Conservation (phyloP, 2,329 filamentous ascomycete genomes). For the Penicillium polonicum region DNA sequence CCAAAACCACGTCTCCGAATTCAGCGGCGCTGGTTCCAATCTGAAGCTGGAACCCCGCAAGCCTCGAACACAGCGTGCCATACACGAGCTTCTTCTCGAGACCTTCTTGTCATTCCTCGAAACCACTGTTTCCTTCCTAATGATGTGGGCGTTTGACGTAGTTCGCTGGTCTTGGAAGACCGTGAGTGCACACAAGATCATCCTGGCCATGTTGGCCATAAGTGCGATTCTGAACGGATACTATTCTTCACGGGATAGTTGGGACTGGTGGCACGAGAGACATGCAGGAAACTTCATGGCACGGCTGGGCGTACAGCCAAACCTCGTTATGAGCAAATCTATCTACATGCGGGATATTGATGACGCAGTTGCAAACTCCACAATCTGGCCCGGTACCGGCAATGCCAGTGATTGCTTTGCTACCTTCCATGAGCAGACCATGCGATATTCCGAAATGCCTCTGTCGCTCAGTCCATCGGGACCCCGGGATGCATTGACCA, state of each 20-base stretch:
- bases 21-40: slow-evolving; percentile 34
- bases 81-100: slow-evolving; percentile 71
- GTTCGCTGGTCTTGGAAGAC: slow-evolving; percentile 67
- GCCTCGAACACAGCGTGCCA: slow-evolving; percentile 58
- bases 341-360: slow-evolving; percentile 82
- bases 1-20: slow-evolving; percentile 42
- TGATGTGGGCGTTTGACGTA: slow-evolving; percentile 72
- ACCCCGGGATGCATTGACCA: slow-evolving; percentile 32
- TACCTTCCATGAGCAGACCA: slow-evolving; percentile 45
- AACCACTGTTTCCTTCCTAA: slow-evolving; percentile 70
- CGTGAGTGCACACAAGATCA: slow-evolving; percentile 68
- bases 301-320: slow-evolving; percentile 74
- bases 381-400: slow-evolving; percentile 28
- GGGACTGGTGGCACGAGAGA: slow-evolving; percentile 82
- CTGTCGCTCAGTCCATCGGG: slow-evolving; percentile 31
- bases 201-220: slow-evolving; percentile 66
- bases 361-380: slow-evolving; percentile 53
- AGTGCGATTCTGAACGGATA: slow-evolving; percentile 73
- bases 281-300: slow-evolving; percentile 78
- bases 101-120: slow-evolving; percentile 70
- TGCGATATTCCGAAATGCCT: slow-evolving; percentile 33
- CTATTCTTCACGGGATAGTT: slow-evolving; percentile 70
- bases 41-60: slow-evolving; percentile 48
- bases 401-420: slow-evolving; percentile 43
- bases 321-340: slow-evolving; percentile 77